Evolutionary conservation across 2,329 filamentous ascomycete genomes (phyloP).

Genomic region (Alternaria panax): DNA sequence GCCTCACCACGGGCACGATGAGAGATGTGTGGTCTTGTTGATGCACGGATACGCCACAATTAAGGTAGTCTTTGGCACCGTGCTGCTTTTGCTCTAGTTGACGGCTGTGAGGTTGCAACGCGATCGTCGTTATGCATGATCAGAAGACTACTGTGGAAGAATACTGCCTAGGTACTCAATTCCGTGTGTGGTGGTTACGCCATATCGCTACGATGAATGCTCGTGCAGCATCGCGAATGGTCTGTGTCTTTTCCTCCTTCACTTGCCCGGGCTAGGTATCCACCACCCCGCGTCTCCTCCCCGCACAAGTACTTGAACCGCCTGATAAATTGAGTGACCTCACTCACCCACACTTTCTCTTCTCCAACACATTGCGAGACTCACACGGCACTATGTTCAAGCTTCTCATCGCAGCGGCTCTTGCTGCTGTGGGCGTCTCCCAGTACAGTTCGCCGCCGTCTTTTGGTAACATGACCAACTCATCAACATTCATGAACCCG

Average conservation of each 20-base stretch:
- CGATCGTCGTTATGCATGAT: background rate
- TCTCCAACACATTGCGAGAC: background rate
- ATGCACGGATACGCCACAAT: background rate
- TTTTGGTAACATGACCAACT: constrained; percentile 17
- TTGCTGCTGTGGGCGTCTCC: constrained; percentile 26
- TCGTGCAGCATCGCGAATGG: background rate
- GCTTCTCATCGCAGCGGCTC: constrained; percentile 24
- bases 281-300: constrained; percentile 15
- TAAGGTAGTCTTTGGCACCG: background rate
- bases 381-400: constrained; percentile 26
- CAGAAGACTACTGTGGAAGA: background rate
- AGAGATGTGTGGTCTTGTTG: background rate
- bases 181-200: constrained; percentile 1
- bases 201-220: background rate
- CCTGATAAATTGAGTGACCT: background rate
- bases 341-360: background rate
- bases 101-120: background rate
- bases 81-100: background rate
- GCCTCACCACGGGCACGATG: background rate
- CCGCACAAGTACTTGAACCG: constrained; percentile 8
- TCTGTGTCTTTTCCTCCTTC: constrained; percentile 1
- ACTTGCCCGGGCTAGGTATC: constrained; percentile 8
- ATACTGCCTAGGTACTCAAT: background rate
- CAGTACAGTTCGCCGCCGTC: constrained; percentile 23
- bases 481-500: constrained; percentile 56